A percentile compares a stretch with the other conserved stretches of the same genome.
Evolutionary conservation across 495 filamentous ascomycete species (phyloP).

Genomic region (Emericellopsis terricola): DNA sequence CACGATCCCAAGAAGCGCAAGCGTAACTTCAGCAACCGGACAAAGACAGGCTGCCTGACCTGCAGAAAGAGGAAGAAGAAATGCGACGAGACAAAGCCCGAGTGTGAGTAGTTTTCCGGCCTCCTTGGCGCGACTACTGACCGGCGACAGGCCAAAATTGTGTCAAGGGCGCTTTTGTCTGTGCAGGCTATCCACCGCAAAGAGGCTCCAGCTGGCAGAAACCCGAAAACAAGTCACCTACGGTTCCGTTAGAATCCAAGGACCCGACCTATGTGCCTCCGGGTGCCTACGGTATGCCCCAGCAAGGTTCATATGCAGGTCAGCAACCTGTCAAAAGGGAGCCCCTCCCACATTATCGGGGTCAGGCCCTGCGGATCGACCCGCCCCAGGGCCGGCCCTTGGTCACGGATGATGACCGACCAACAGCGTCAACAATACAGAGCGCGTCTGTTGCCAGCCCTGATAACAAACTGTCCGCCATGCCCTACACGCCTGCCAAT

Average conservation of each 20-base stretch:
- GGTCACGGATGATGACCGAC: conserved; percentile 27
- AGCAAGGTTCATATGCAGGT: conserved; percentile 7
- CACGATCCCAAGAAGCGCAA: conserved; percentile 66
- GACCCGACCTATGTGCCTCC: conserved; percentile 44
- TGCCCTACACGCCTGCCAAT: conserved; percentile 23
- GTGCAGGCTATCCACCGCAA: conserved; percentile 73
- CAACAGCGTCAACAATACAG: conserved; percentile 27
- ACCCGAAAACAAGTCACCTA: conserved; percentile 37
- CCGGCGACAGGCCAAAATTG: conserved; percentile 77
- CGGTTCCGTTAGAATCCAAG: conserved; percentile 74
- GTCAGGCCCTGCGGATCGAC: conserved; percentile 34
- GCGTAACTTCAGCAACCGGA: conserved; percentile 85
- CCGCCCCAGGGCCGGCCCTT: conserved; percentile 32
- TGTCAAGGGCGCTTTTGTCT: conserved; percentile 76
- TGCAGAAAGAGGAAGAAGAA: conserved; percentile 95
- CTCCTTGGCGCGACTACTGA: neutral
- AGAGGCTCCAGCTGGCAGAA: conserved; percentile 47
- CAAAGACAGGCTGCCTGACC: conserved; percentile 94
- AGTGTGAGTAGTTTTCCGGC: conserved; percentile 36
- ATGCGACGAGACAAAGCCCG: conserved; percentile 87
- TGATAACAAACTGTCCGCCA: conserved; percentile 33
- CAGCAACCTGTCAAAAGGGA: conserved; percentile 25
- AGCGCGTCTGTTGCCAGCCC: conserved; percentile 32
- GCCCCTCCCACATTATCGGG: conserved; percentile 30
- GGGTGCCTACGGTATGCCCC: conserved; percentile 37